phyloP scores from a whole-genome alignment of 345 rosid species.

The Gossypium ekmanianum region DNA sequence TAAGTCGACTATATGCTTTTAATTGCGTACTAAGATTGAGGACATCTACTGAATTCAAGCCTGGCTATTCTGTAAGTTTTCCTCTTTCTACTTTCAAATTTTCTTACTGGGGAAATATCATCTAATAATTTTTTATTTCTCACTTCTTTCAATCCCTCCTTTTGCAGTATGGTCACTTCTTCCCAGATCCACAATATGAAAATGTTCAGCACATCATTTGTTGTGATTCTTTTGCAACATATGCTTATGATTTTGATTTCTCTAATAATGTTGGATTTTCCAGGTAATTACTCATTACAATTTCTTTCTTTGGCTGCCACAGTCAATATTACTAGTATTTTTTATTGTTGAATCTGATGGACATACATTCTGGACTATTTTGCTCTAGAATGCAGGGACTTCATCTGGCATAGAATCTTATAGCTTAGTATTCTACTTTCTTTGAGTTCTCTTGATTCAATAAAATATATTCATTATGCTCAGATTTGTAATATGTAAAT shows the following conservation, averaged over 20 bases:
- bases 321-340: not conserved
- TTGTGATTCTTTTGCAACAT: constrained; percentile 94
- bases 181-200: constrained; percentile 95
- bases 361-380: not conserved
- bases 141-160: constrained; percentile 31
- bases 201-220: constrained; percentile 95
- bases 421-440: not conserved
- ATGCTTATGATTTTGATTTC: constrained; percentile 93
- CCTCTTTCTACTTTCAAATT: not conserved
- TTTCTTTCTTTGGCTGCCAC: constrained; percentile 9
- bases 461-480: not conserved
- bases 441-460: not conserved
- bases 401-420: not conserved
- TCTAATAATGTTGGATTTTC: constrained; percentile 71
- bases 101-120: not conserved
- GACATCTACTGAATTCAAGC: constrained; percentile 88
- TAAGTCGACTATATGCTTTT: constrained; percentile 91
- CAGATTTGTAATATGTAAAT: not conserved
- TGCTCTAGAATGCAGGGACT: not conserved
- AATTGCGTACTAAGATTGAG: constrained; percentile 85
- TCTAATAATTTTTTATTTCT: not conserved
- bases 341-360: not conserved
- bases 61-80: constrained; percentile 76
- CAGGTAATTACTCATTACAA: constrained; percentile 40
- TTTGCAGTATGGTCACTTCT: constrained; percentile 27